These are phyloP conservation scores for Periconia digitata DNA, from an alignment of 2,329 filamentous ascomycete species.

Conservation along the genomic window DNA sequence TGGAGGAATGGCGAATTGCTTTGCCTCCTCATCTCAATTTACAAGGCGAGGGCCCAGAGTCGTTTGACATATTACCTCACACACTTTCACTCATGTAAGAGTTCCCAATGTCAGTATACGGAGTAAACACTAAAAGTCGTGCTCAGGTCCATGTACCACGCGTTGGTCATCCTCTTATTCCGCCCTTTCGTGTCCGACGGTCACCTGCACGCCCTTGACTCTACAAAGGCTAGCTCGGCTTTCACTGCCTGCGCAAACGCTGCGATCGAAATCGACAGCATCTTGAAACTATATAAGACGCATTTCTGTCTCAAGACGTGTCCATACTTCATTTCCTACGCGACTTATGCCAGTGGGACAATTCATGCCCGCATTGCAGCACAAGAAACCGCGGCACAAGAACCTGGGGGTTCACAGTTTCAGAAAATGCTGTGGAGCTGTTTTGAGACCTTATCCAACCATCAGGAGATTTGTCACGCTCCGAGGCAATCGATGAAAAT, in stretches of 20 bases:
- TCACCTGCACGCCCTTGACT: constrained; percentile 47
- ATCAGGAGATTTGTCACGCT: background rate
- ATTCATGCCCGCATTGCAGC: constrained; percentile 57
- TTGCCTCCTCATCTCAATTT: constrained; percentile 49
- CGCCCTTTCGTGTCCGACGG: constrained; percentile 57
- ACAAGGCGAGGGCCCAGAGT: constrained; percentile 16
- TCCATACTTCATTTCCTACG: constrained; percentile 59
- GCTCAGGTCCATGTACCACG: constrained; percentile 49
- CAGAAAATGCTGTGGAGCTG: background rate
- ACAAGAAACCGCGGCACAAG: constrained; percentile 21
- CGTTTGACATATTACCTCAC: background rate
- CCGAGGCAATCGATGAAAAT: background rate
- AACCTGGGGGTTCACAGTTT: background rate
- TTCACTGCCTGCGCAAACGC: constrained; percentile 50
- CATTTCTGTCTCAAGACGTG: constrained; percentile 50
- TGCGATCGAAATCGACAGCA: constrained; percentile 47
- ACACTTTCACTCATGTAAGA: background rate
- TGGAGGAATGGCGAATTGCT: constrained; percentile 46
- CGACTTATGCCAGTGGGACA: constrained; percentile 57
- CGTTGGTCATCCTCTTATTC: constrained; percentile 56
- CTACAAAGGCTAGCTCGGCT: constrained; percentile 47
- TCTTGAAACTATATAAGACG: constrained; percentile 50
- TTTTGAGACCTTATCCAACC: background rate
- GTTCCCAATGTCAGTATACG: background rate
- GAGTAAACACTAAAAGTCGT: constrained; percentile 13